Percentiles rank a stretch among this genome's conserved stretches.
phyloP scores from a whole-genome alignment of 805 yeast species.

The Ogataea glucozyma region DNA sequence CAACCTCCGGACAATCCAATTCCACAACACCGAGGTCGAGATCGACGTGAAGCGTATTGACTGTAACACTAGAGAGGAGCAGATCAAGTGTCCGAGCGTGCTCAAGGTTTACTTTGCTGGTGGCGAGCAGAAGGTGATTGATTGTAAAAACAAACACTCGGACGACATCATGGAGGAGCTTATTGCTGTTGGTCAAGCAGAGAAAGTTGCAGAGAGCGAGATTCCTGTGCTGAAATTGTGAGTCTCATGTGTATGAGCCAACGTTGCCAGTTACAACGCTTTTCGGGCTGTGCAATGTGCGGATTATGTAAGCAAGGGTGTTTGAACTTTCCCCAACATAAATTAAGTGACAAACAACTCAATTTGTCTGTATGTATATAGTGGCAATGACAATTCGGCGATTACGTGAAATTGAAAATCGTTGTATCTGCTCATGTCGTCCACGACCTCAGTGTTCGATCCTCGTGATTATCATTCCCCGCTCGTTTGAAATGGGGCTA shows the following conservation, averaged over 20 bases:
- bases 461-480: too few relatives aligned
- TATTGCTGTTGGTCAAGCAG: conserved; percentile 52
- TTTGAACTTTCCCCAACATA: too few relatives aligned
- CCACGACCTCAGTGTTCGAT: too few relatives aligned
- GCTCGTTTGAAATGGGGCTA: conserved; percentile 1
- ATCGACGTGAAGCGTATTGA: conserved; percentile 61
- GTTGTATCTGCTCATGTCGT: too few relatives aligned
- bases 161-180: conserved; percentile 59
- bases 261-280: too few relatives aligned
- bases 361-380: too few relatives aligned
- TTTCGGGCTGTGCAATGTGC: too few relatives aligned
- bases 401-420: too few relatives aligned
- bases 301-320: too few relatives aligned
- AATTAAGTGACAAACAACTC: too few relatives aligned
- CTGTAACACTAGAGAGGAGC: conserved; percentile 42
- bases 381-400: too few relatives aligned
- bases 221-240: conserved; percentile 35
- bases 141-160: conserved; percentile 52
- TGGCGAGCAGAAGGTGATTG: conserved; percentile 44
- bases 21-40: conserved; percentile 74
- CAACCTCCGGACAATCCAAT: conserved; percentile 73
- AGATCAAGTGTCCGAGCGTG: conserved; percentile 45
- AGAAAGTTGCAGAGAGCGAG: conserved; percentile 46
- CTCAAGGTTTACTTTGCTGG: conserved; percentile 42
- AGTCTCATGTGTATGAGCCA: too few relatives aligned